Percentiles rank a stretch among this genome's conserved stretches.
These are phyloP conservation scores for Beauveria asiatica DNA, from an alignment of 2,329 filamentous ascomycete species.

Conservation along the genomic window DNA sequence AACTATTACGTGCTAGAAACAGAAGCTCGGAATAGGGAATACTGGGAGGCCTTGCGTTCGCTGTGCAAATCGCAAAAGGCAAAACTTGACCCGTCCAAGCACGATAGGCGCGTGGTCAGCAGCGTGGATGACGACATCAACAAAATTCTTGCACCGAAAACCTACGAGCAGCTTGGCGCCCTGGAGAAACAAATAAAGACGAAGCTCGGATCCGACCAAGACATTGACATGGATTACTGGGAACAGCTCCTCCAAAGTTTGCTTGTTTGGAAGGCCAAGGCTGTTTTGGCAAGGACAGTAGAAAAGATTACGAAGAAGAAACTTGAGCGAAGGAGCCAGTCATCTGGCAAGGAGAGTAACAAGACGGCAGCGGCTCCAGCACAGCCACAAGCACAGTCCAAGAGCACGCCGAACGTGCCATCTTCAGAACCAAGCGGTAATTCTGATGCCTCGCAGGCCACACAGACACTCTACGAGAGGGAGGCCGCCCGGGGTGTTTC, in stretches of 20 bases:
- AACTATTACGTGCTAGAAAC: constrained; percentile 77
- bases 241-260: constrained; percentile 81
- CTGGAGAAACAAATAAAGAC: constrained; percentile 79
- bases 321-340: not conserved
- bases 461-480: constrained; percentile 81
- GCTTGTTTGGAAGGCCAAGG: constrained; percentile 84
- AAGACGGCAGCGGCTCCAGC: not conserved
- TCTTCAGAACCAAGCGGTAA: constrained; percentile 21
- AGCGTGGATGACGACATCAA: constrained; percentile 86
- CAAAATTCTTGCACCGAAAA: constrained; percentile 75
- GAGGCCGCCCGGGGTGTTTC: constrained; percentile 85
- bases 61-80: constrained; percentile 71
- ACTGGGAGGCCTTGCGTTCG: constrained; percentile 84
- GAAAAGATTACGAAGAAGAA: constrained; percentile 58
- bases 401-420: constrained; percentile 1
- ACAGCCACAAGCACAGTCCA: constrained; percentile 15
- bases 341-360: constrained; percentile 44
- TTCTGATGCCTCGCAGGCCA: constrained; percentile 79
- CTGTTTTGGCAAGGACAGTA: constrained; percentile 70
- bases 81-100: constrained; percentile 51
- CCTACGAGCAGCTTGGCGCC: constrained; percentile 74
- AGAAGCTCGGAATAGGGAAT: constrained; percentile 69
- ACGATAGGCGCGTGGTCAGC: constrained; percentile 65
- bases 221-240: constrained; percentile 97
- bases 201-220: constrained; percentile 81